Base-by-base conservation (phyloP, 2,329 filamentous ascomycete species). In the Pochonia chlamydosporia region DNA sequence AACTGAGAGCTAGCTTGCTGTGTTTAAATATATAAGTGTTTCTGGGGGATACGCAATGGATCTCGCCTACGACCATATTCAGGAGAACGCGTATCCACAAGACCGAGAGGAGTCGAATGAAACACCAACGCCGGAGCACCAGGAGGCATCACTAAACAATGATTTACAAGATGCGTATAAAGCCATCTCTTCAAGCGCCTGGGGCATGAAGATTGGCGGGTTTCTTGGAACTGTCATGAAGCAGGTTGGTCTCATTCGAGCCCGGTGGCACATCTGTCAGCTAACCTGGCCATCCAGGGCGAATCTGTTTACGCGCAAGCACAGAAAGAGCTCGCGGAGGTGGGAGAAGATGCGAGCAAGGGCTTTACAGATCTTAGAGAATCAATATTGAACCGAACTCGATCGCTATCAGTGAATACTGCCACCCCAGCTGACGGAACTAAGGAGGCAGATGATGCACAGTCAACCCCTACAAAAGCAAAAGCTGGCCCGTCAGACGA, bases 91-190 rank as follows among this genome's bases (percentile, higher is more conserved):
- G 44, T 78, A 88, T 52, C 74, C 79, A 33, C 78, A 81, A 58
- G 74, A 83, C 48, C 62, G 73, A 50, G 72, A 79, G 52, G 71
- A 75, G 53, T 47, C 59, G 31, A 69, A 71, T 37, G 67, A 71
- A 37, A 65, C 66, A 40, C 63, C 72, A 42, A 63, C 70, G 46
- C 52, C 58, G 20, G 67, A 69, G 50, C 62, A 72, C 55, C 68
- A 73, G 54, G 49, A 36, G 33, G 64, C 70, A 47, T 79, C 84
- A 44, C 78, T 99, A 56, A 95, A 95, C 63, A 79, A 82, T 56
- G 93, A 99, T 61, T 78, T 99, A 53, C 89, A 96, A 68, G 89
- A 96, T 68, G 93, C 92, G 6, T 96, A 97, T 75, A 90, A 89
- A 62, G 91, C 91, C 21, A 88, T 99, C 62, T 92, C 89, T 3